Conservation (phyloP, 2,329 filamentous ascomycete genomes). For the Tolypocladium guangdongense region DNA sequence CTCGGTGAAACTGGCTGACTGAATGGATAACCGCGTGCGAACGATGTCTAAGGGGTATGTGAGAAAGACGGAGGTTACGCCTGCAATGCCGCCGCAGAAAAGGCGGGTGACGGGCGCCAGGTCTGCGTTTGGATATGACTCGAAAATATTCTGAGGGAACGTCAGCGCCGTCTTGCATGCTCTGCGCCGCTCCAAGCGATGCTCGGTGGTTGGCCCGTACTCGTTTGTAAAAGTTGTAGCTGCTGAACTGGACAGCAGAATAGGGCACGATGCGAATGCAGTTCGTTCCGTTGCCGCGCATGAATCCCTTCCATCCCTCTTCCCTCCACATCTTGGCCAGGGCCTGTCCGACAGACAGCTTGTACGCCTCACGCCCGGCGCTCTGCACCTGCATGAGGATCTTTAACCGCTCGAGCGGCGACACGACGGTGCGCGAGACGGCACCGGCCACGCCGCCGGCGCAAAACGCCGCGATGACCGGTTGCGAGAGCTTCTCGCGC, state of each 20-base stretch:
- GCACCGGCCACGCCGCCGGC: constrained; percentile 90
- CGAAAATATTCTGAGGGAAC: constrained; percentile 55
- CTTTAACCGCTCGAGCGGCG: constrained; percentile 88
- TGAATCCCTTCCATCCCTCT: constrained; percentile 93
- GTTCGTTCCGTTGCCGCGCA: constrained; percentile 96
- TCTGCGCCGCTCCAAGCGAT: neutral
- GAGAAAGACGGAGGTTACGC: constrained; percentile 87
- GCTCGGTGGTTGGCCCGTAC: constrained; percentile 35
- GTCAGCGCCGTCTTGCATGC: constrained; percentile 2
- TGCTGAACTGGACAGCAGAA: constrained; percentile 95
- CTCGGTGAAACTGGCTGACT: constrained; percentile 86
- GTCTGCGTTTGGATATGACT: constrained; percentile 61
- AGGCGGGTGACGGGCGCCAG: constrained; percentile 66
- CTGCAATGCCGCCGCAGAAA: constrained; percentile 81
- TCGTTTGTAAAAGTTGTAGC: constrained; percentile 94
- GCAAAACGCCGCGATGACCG: constrained; percentile 83
- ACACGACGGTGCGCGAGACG: constrained; percentile 95
- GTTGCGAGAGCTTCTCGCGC: constrained; percentile 56
- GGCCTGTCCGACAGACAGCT: constrained; percentile 80
- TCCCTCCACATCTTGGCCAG: constrained; percentile 93
- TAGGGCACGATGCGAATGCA: constrained; percentile 98
- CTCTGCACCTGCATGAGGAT: constrained; percentile 97
- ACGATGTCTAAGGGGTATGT: constrained; percentile 98
- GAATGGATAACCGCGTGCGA: constrained; percentile 89
- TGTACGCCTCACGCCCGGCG: constrained; percentile 82